Conservation (phyloP, 2,329 filamentous ascomycete genomes). For the Penicillium sumatraense region DNA sequence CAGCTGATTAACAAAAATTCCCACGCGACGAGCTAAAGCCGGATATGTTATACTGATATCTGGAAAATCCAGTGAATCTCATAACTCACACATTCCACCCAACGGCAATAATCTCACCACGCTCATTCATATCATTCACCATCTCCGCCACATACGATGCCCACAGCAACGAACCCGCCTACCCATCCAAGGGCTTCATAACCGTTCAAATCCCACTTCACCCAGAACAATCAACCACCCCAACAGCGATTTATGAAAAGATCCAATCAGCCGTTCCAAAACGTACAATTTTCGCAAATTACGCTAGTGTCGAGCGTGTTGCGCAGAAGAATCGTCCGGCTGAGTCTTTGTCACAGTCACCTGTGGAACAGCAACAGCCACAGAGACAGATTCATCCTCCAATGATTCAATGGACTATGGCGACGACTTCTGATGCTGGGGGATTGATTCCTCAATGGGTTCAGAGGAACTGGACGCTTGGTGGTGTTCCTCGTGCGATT, state of each 20-base stretch:
- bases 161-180: constrained; percentile 18
- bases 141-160: constrained; percentile 34
- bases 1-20: background rate
- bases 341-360: background rate
- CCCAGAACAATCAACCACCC: constrained; percentile 16
- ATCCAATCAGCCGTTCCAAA: constrained; percentile 29
- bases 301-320: constrained; percentile 42
- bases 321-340: background rate
- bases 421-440: constrained; percentile 42
- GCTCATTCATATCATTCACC: constrained; percentile 38
- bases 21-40: background rate
- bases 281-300: constrained; percentile 36
- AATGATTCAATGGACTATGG: constrained; percentile 42
- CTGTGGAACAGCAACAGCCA: background rate
- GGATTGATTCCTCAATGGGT: constrained; percentile 43
- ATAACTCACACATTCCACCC: constrained; percentile 45
- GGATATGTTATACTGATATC: background rate
- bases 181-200: constrained; percentile 30
- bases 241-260: constrained; percentile 22
- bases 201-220: constrained; percentile 40
- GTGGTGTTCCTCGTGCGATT: constrained; percentile 42
- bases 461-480: constrained; percentile 42
- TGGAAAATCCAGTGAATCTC: constrained; percentile 35
- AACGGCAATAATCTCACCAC: constrained; percentile 34
- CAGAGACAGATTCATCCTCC: background rate